Evolutionary conservation across 306 rosid species (phyloP).

Genomic region (Medicago arabica): DNA sequence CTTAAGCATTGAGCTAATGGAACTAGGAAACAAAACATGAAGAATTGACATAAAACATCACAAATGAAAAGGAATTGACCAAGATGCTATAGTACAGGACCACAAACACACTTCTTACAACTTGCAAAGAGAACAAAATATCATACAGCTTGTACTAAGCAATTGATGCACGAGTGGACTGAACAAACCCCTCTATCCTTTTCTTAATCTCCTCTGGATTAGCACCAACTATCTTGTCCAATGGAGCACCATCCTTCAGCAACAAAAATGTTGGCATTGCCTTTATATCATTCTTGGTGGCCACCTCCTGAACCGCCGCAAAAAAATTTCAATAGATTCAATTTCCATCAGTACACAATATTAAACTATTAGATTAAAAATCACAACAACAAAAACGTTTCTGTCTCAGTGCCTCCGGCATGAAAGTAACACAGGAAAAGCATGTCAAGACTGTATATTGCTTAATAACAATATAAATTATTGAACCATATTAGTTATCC

Average conservation of each 20-base stretch:
- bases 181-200: slow-evolving; percentile 65
- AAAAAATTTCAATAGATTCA: slow-evolving; percentile 11
- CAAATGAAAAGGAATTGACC: slow-evolving; percentile 21
- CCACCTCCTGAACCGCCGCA: slow-evolving; percentile 70
- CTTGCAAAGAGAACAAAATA: slow-evolving; percentile 6
- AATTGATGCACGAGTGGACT: slow-evolving; percentile 49
- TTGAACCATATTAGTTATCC: slow-evolving; percentile 27
- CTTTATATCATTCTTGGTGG: slow-evolving; percentile 66
- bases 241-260: slow-evolving; percentile 58
- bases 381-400: background rate
- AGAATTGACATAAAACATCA: slow-evolving; percentile 35
- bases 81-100: slow-evolving; percentile 24
- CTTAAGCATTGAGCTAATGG: background rate
- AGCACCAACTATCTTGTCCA: slow-evolving; percentile 86
- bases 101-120: slow-evolving; percentile 44
- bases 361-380: slow-evolving; percentile 21
- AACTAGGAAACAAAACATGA: slow-evolving; percentile 34
- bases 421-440: background rate
- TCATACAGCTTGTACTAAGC: slow-evolving; percentile 50
- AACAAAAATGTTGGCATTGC: slow-evolving; percentile 95
- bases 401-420: slow-evolving; percentile 25
- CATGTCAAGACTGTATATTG: background rate
- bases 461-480: slow-evolving; percentile 8
- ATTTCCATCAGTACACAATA: slow-evolving; percentile 8
- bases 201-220: slow-evolving; percentile 94